A percentile compares a stretch with the other conserved stretches of the same genome.
Evolutionary conservation across 2,329 filamentous ascomycete genomes (phyloP).

Genomic region (Exophiala sideris): DNA sequence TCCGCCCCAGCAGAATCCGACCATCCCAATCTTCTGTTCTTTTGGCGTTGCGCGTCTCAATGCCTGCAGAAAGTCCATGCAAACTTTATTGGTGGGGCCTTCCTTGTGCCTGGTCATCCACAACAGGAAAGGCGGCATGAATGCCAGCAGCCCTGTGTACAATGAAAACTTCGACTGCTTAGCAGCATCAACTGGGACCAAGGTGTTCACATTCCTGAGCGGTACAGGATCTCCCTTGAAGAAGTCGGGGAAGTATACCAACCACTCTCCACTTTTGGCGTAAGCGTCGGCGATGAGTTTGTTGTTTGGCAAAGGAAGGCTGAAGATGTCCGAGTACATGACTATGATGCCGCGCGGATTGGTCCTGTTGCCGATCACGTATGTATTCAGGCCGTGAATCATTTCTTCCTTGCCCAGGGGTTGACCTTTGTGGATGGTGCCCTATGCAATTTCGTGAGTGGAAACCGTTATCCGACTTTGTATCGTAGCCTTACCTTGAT

Average conservation of each 20-base stretch:
- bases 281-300: constrained; percentile 54
- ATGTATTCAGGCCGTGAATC: constrained; percentile 50
- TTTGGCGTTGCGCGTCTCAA: constrained; percentile 44
- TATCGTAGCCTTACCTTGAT: constrained; percentile 26
- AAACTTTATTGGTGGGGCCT: constrained; percentile 53
- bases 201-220: constrained; percentile 52
- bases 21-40: constrained; percentile 52
- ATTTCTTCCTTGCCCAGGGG: constrained; percentile 46
- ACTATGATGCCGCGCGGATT: constrained; percentile 50
- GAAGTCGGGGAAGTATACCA: constrained; percentile 57
- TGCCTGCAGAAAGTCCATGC: constrained; percentile 52
- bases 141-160: constrained; percentile 40
- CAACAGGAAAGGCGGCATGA: constrained; percentile 47
- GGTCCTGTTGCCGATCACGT: constrained; percentile 42
- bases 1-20: constrained; percentile 64
- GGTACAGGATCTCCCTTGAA: constrained; percentile 65
- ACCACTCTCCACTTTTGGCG: constrained; percentile 49
- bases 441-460: constrained; percentile 34
- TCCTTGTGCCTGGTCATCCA: constrained; percentile 54
- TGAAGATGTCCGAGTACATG: constrained; percentile 56
- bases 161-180: constrained; percentile 48
- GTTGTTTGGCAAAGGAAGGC: constrained; percentile 54
- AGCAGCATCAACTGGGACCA: constrained; percentile 57
- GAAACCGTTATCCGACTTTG: background rate
- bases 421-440: constrained; percentile 40